Conservation (phyloP, 139 green algal genomes). For the Chlorella sp. region DNA sequence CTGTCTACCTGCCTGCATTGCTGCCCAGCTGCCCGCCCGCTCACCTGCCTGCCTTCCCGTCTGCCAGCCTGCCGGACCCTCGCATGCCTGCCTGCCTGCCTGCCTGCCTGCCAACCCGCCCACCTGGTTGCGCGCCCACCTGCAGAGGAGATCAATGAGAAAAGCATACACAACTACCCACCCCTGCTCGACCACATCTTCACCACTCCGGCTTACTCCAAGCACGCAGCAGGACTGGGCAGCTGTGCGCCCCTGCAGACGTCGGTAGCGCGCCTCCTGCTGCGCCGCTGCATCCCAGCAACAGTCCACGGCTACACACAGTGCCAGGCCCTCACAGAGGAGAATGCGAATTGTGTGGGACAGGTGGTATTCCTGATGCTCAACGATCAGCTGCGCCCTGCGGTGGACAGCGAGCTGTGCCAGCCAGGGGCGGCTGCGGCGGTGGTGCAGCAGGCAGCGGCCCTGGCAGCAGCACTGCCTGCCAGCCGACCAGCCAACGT, state of each 20-base stretch:
- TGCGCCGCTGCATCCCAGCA: background rate
- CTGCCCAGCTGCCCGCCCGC: too few species aligned
- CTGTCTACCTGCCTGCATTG: too few species aligned
- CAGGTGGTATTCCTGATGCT: background rate
- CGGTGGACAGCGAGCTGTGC: background rate
- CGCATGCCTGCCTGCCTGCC: too few species aligned
- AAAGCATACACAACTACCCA: too few species aligned
- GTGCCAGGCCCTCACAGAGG: background rate
- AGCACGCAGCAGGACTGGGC: background rate
- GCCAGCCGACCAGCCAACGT: background rate
- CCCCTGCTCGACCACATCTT: too few species aligned
- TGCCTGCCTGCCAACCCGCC: too few species aligned
- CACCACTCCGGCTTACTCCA: background rate
- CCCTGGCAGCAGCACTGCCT: background rate
- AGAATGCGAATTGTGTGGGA: background rate
- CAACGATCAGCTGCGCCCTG: background rate
- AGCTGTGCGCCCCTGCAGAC: background rate
- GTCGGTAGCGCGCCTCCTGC: background rate
- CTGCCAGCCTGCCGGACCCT: too few species aligned
- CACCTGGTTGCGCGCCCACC: too few species aligned
- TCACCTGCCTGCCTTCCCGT: too few species aligned
- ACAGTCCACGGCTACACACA: background rate
- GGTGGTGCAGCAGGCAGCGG: background rate
- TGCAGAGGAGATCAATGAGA: too few species aligned
- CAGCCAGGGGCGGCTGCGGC: background rate